Conservation (phyloP, 2,329 filamentous ascomycete genomes). For the Colletotrichum chlorophyti region DNA sequence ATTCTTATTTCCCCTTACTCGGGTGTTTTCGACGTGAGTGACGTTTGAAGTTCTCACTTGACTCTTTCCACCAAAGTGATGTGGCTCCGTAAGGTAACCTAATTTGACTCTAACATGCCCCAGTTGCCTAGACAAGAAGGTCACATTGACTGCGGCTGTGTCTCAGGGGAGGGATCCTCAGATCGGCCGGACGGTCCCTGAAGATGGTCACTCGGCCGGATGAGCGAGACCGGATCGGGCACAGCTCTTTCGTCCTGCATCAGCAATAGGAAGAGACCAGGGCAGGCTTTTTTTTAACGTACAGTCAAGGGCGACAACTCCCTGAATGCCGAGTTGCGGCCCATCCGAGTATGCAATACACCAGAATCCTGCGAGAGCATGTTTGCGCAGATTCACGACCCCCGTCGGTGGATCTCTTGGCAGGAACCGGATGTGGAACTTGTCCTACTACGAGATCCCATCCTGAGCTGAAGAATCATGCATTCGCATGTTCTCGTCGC, state of each 20-base stretch:
- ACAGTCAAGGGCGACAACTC: too few relatives aligned
- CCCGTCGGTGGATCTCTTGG: slow-evolving; percentile 11
- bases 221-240: background rate
- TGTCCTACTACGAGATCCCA: too few relatives aligned
- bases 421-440: background rate
- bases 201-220: background rate
- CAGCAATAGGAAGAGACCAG: background rate
- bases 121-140: slow-evolving; percentile 12
- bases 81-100: too few relatives aligned
- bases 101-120: background rate
- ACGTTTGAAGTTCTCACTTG: background rate
- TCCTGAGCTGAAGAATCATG: too few relatives aligned
- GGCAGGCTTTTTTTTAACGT: too few relatives aligned
- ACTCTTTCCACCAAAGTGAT: too few relatives aligned
- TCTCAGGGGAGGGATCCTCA: slow-evolving; percentile 9
- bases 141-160: slow-evolving; percentile 20
- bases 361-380: background rate
- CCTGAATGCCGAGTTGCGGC: too few relatives aligned
- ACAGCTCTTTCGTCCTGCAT: background rate
- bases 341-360: too few relatives aligned
- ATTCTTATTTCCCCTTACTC: background rate
- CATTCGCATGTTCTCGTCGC: too few relatives aligned
- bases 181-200: slow-evolving; percentile 5
- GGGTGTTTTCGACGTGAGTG: background rate
- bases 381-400: slow-evolving; percentile 20